Evolutionary conservation across 306 rosid genomes (phyloP).

Genomic region (Acmispon strigosus): DNA sequence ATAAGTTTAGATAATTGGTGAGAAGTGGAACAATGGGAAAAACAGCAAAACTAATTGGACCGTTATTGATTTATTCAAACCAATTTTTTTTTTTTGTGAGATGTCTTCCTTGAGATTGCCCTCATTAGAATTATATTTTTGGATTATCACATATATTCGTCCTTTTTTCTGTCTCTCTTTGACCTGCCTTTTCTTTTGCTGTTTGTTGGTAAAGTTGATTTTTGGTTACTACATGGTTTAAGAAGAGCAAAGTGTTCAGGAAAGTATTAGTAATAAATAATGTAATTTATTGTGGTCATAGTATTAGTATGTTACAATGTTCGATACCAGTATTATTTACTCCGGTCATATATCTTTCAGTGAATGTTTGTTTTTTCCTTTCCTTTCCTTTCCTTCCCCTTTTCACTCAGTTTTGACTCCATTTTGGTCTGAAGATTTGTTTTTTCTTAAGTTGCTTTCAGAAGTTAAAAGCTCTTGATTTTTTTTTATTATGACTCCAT

Average conservation of each 20-base stretch:
- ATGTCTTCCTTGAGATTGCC: conserved; percentile 4
- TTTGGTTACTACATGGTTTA: conserved; percentile 5
- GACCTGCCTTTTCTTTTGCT: not conserved
- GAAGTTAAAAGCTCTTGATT: not conserved
- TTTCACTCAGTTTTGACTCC: not conserved
- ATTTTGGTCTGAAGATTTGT: not conserved
- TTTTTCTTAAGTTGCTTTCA: not conserved
- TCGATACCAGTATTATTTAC: not conserved
- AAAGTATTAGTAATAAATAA: not conserved
- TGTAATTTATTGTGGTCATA: not conserved
- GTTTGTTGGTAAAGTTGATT: not conserved
- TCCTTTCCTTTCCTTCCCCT: not conserved
- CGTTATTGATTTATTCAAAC: not conserved
- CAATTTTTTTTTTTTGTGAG: not conserved
- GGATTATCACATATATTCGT: not conserved
- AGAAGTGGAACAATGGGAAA: not conserved
- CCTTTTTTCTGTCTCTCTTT: not conserved
- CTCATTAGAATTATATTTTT: not conserved
- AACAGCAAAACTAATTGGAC: not conserved
- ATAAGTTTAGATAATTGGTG: not conserved
- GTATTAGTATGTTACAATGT: not conserved
- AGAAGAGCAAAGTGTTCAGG: not conserved
- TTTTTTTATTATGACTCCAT: not conserved
- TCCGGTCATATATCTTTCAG: not conserved
- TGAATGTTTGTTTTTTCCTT: not conserved